Conservation (phyloP, 192 early-diverging fungal species). For the Coemansia sp. region DNA sequence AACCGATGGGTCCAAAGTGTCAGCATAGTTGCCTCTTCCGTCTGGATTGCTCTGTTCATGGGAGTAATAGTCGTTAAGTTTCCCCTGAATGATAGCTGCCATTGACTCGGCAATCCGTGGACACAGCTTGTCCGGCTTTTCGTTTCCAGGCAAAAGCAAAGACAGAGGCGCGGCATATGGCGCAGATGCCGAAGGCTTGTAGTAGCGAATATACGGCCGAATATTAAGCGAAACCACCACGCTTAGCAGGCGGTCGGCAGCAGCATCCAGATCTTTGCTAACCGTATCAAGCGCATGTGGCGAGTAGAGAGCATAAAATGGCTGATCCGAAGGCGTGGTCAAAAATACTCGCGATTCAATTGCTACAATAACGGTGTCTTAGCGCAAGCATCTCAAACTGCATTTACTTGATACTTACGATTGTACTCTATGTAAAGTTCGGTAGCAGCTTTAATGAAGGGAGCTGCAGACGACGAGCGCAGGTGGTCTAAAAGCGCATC, state of each 20-base stretch:
- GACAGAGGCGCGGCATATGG: neutral
- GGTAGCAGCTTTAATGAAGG: conserved; percentile 30
- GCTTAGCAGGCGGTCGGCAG: conserved; percentile 45
- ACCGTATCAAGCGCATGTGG: conserved; percentile 24
- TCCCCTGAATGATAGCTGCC: conserved; percentile 57
- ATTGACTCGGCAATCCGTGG: conserved; percentile 40
- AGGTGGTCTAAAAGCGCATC: conserved; percentile 40
- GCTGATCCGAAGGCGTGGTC: conserved; percentile 48
- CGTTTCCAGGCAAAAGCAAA: neutral
- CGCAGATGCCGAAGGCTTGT: conserved; percentile 17
- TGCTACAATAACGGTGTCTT: conserved; percentile 13
- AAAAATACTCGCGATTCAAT: conserved; percentile 52
- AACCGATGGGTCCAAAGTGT: conserved; percentile 60
- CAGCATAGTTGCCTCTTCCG: neutral
- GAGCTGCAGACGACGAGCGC: conserved; percentile 34
- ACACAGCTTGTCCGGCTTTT: neutral
- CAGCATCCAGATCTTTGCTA: conserved; percentile 39
- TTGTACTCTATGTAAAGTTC: conserved; percentile 55
- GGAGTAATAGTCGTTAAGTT: conserved; percentile 69
- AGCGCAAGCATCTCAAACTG: neutral
- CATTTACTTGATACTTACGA: conserved; percentile 27
- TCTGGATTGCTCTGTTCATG: conserved; percentile 41
- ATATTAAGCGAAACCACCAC: conserved; percentile 40
- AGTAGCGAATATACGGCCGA: conserved; percentile 44
- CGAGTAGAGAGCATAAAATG: conserved; percentile 54